Evolutionary conservation across 129 eudicot species (phyloP).

Genomic region (Helianthus annuus): HanXRQr2.0-SUNRISE NC_035445.2:39421765-39422264

Average conservation of each 20-base stretch:
- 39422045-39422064: too few relatives aligned
- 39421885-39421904: slow-evolving; percentile 89
- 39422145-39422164: too few relatives aligned
- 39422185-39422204: too few relatives aligned
- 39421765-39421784: not conserved
- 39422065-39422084: too few relatives aligned
- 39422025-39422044: too few relatives aligned
- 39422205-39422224: too few relatives aligned
- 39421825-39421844: slow-evolving; percentile 92
- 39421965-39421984: slow-evolving; percentile 87
- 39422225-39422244: too few relatives aligned
- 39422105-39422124: too few relatives aligned
- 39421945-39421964: slow-evolving; percentile 39
- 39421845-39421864: slow-evolving; percentile 82
- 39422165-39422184: too few relatives aligned
- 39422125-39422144: too few relatives aligned
- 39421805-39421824: slow-evolving; percentile 41
- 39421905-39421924: not conserved
- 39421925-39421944: not conserved
- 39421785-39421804: not conserved
- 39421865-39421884: slow-evolving; percentile 90
- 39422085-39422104: too few relatives aligned
- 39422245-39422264: too few relatives aligned
- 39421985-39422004: slow-evolving; percentile 88
- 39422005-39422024: slow-evolving; percentile 87